Percentiles rank a stretch among this genome's conserved stretches.
Evolutionary conservation across 202 grass and related monocot genomes (phyloP).

Genomic region (Musa balbisiana): DNA sequence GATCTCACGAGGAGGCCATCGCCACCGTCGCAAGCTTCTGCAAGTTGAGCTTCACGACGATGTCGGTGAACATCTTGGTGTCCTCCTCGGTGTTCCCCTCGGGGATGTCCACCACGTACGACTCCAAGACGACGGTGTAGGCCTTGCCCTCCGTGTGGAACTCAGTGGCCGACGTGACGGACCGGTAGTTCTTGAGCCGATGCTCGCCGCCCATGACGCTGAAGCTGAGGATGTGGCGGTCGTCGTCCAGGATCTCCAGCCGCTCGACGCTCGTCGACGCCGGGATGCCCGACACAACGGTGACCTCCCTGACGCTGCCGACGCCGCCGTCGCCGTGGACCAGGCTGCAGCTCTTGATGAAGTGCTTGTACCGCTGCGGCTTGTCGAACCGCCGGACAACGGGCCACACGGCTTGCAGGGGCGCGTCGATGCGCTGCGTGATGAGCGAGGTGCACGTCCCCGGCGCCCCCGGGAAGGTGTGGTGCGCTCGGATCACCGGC

Average conservation of each 20-base stretch:
- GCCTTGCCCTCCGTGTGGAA: conserved; percentile 15
- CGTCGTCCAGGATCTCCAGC: conserved; percentile 85
- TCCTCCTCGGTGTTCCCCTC: conserved; percentile 11
- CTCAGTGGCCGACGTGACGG: conserved; percentile 86
- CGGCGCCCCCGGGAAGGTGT: conserved; percentile 34
- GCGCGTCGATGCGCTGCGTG: conserved; percentile 60
- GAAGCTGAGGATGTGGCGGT: conserved; percentile 83
- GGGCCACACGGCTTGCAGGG: conserved; percentile 59
- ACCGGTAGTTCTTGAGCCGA: conserved; percentile 78
- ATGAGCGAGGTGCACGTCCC: conserved; percentile 68
- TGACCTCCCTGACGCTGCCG: conserved; percentile 71
- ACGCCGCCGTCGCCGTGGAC: conserved; percentile 50
- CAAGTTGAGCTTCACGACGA: conserved; percentile 11
- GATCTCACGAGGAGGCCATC: background rate
- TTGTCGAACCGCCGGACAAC: conserved; percentile 54
- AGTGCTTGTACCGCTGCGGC: conserved; percentile 94
- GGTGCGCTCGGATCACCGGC: conserved; percentile 42
- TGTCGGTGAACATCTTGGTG: conserved; percentile 9
- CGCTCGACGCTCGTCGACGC: conserved; percentile 79
- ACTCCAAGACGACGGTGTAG: conserved; percentile 6
- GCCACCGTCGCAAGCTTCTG: conserved; percentile 5
- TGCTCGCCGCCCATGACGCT: conserved; percentile 73
- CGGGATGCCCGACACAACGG: conserved; percentile 68
- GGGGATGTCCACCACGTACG: conserved; percentile 15
- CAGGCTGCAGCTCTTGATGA: conserved; percentile 62